A percentile compares a stretch with the other conserved stretches of the same genome.
These are phyloP conservation scores for Rhodosporidiobolus odoratus DNA, from an alignment of 768 basidiomycete species.

Conservation along the genomic window DNA sequence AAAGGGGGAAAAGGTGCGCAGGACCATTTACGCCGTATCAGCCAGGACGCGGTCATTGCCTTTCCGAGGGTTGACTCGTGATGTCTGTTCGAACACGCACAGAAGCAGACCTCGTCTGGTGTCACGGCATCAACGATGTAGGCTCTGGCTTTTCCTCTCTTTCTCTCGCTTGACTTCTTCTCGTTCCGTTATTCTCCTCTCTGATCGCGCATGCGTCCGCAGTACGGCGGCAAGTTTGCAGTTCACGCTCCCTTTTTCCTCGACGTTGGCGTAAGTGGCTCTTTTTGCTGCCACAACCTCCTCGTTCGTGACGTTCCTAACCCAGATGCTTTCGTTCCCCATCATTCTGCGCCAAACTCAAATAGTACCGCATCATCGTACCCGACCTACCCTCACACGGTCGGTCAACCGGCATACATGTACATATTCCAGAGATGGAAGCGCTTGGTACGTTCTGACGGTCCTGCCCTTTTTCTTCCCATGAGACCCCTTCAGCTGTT, in stretches of 20 bases:
- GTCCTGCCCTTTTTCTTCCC: background rate
- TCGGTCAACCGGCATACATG: slow-evolving; percentile 39
- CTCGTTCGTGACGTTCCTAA: background rate
- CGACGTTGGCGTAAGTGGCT: slow-evolving; percentile 35
- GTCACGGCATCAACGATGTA: slow-evolving; percentile 39
- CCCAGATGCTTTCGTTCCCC: background rate
- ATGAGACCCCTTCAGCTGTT: background rate
- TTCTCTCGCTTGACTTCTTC: background rate
- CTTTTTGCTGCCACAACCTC: too few relatives aligned
- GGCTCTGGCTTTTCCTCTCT: background rate
- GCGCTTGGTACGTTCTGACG: slow-evolving; percentile 18
- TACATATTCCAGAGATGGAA: slow-evolving; percentile 26
- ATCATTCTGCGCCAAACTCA: background rate
- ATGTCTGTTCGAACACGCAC: too few relatives aligned
- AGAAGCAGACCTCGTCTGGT: slow-evolving; percentile 35
- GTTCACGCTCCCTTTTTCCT: slow-evolving; percentile 37
- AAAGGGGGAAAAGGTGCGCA: slow-evolving; percentile 9
- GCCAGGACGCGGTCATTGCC: too few relatives aligned
- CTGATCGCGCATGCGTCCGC: background rate
- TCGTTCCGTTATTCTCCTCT: background rate
- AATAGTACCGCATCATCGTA: slow-evolving; percentile 31
- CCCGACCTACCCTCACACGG: slow-evolving; percentile 40
- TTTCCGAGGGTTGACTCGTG: too few relatives aligned
- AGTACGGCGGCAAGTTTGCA: slow-evolving; percentile 38
- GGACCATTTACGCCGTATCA: too few relatives aligned